phyloP scores from a whole-genome alignment of 345 rosid species.

The Eucalyptus globulus region DNA sequence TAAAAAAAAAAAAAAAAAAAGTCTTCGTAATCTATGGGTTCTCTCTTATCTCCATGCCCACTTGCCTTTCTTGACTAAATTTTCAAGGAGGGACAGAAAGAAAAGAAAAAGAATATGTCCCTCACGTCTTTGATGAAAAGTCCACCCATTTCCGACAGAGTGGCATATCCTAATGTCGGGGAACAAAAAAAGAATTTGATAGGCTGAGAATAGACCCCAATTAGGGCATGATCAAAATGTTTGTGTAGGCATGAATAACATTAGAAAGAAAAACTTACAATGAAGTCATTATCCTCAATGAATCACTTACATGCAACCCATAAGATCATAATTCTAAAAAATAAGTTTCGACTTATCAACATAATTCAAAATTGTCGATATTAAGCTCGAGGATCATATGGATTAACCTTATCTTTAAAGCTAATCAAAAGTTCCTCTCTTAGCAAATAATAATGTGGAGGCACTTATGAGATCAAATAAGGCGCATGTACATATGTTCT shows the following conservation, averaged over 20 bases:
- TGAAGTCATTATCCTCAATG: neutral
- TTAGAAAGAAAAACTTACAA: neutral
- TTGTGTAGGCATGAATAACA: neutral
- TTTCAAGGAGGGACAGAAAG: neutral
- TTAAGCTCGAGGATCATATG: neutral
- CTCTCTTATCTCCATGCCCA: neutral
- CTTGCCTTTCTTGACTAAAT: neutral
- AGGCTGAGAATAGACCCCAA: neutral
- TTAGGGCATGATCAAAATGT: neutral
- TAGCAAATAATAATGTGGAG: neutral
- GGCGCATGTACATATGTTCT: neutral
- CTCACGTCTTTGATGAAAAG: neutral
- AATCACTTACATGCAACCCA: neutral
- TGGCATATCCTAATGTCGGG: neutral
- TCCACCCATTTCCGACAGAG: neutral
- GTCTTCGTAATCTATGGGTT: neutral
- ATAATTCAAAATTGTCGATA: rapidly evolving
- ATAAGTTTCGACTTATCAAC: neutral
- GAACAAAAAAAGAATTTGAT: neutral
- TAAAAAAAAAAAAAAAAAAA: too few species aligned
- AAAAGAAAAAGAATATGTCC: neutral
- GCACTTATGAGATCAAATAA: neutral
- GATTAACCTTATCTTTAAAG: neutral
- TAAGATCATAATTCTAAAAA: neutral
- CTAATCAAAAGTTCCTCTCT: neutral